Base-by-base conservation (phyloP, 2,329 filamentous ascomycete species). In the Fusarium fracticaudum region DNA sequence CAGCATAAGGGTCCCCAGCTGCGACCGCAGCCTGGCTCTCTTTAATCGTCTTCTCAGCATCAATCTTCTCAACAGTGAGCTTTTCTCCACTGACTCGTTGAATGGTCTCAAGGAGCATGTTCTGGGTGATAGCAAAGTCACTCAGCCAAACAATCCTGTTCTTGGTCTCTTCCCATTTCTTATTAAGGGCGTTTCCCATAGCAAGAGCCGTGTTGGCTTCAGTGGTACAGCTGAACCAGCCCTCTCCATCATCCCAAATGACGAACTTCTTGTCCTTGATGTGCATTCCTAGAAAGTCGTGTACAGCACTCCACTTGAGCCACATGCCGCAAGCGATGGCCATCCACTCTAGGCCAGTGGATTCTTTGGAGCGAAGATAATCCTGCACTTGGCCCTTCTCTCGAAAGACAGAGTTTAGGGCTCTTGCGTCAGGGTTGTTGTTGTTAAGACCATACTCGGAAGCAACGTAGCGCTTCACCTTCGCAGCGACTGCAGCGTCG, bases 321-420 rank as follows among this genome's bases (percentile, higher is more conserved):
- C 64, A 67, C 64, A 67, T 67, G 1, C 64, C 64, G 17, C 64
- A 67, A 20, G 50, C 64, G 13, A 67, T 51, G 15, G 62, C 26
- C 64, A 67, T 67, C 64, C 64, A 67, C 15, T 67, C 62, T 2
- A 67, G 40, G 2, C 64, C 62, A 0, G 50, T 60, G 0, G 64
- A 60, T 12, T 60, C 62, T 15, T 67, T 67, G 5, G 44, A 67
- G 24, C 64, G 44, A 3, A 67, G 64, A 7, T 67, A 35, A 15
- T 67, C 64, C 24, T 67, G 64, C 8, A 67, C 37, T 18, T 67
- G 62, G 3, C 64, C 64, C 22, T 67, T 67, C 9, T 67, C 64
- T 6, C 64, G 62, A 4, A 67, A 67, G 0, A 67, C 64, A 0
- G 64, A 67, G 18, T 67, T 67, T 1, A 67, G 8, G 2, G 62